Evolutionary conservation across 73 alveolate genomes (phyloP).

Genomic region (Urostyla sp.): DNA sequence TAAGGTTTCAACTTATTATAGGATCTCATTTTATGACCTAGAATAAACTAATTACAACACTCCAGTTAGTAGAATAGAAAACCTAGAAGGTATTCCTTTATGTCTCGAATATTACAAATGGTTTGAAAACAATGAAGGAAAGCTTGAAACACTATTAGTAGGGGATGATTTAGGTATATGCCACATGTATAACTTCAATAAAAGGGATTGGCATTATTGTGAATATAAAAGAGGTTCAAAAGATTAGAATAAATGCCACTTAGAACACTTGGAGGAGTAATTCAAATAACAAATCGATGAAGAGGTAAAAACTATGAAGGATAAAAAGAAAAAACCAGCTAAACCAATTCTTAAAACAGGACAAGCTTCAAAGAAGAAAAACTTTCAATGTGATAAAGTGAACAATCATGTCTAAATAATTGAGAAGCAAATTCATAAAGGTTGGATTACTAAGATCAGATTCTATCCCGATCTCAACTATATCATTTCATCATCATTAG

Average conservation of each 20-base stretch:
- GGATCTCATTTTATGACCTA: slow-evolving; percentile 71
- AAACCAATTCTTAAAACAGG: neutral
- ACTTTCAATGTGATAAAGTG: neutral
- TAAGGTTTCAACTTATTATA: neutral
- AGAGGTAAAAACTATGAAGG: neutral
- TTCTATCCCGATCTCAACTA: slow-evolving; percentile 75
- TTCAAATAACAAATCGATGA: slow-evolving; percentile 29
- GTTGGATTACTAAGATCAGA: slow-evolving; percentile 78
- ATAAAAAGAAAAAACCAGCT: slow-evolving; percentile 7
- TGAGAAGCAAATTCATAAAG: slow-evolving; percentile 67
- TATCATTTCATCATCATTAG: slow-evolving; percentile 71
- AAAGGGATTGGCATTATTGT: slow-evolving; percentile 78
- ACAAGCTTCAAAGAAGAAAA: neutral
- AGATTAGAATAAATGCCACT: slow-evolving; percentile 56
- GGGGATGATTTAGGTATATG: slow-evolving; percentile 85
- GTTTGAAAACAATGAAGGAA: slow-evolving; percentile 57
- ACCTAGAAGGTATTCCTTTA: slow-evolving; percentile 74
- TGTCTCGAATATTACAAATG: slow-evolving; percentile 66
- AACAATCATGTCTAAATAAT: slow-evolving; percentile 33
- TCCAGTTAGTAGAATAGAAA: slow-evolving; percentile 74
- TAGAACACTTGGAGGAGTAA: slow-evolving; percentile 37
- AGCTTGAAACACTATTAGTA: slow-evolving; percentile 60
- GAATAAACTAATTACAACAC: slow-evolving; percentile 58
- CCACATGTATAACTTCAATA: slow-evolving; percentile 64
- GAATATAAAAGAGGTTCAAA: slow-evolving; percentile 56